Base-by-base conservation (phyloP, 345 rosid genomes). In the Limnanthes douglasii region DNA sequence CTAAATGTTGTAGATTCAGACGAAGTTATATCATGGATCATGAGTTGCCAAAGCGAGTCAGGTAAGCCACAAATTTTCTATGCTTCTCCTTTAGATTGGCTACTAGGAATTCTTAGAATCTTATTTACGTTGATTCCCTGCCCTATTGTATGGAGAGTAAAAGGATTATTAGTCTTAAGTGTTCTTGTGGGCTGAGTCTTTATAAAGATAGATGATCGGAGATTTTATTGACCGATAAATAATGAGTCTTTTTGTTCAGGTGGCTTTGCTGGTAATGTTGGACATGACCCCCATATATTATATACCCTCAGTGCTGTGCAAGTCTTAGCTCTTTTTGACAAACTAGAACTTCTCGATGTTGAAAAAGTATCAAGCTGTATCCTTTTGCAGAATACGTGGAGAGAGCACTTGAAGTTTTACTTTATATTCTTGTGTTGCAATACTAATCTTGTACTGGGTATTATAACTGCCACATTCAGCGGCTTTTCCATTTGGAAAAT, bases 181-280 rank as follows among this genome's bases (percentile, higher is more conserved):
- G n/a, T n/a, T n/a, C n/a, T n/a, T n/a, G n/a, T n/a, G n/a, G n/a
- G n/a, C n/a, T n/a, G n/a, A n/a, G n/a, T n/a, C n/a, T n/a, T n/a
- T n/a, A n/a, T n/a, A n/a, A n/a, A n/a, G n/a, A n/a, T n/a, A n/a
- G n/a, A n/a, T n/a, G n/a, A n/a, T n/a, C n/a, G n/a, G n/a, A n/a
- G n/a, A 11, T 11, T 47, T 16, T 14, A 23, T 27, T 41, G 32
- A 9, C 7, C n/a, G 9, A 6, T 31, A 46, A 21, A 32, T 31
- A n/a, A 25, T 5, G 3, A 11, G 43, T 30, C 10, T 48, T 35
- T 37, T 50, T 53, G 12, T 53, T 56, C 69, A 80, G 96, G 96
- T 41, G 96, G 96, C 5, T 90, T 90, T 78, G 69, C 78, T n/a
- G 96, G 99, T 47, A 90, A 84, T 35, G 37, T 70, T 53, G 93